phyloP scores from a whole-genome alignment of 192 early-diverging fungal genomes.

The Allomyces javanicus region DNA sequence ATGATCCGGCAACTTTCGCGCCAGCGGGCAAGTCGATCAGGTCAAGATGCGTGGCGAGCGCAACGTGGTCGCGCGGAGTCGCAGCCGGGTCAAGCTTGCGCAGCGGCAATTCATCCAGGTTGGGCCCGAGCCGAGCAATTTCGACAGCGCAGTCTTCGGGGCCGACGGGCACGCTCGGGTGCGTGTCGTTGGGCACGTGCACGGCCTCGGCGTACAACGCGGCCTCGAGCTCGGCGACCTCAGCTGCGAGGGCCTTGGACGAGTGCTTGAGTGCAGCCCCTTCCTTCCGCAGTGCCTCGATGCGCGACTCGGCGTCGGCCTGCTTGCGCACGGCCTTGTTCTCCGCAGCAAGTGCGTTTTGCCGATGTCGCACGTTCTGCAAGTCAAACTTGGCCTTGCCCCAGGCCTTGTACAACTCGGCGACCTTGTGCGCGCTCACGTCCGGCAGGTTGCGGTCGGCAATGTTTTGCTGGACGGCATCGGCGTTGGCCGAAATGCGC shows the following conservation, averaged over 20 bases:
- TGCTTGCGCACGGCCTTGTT: background rate
- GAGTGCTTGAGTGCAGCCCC: background rate
- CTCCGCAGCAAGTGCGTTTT: background rate
- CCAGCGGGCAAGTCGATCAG: conserved; percentile 66
- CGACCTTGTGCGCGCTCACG: background rate
- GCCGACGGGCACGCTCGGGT: background rate
- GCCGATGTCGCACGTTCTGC: background rate
- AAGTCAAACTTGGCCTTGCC: background rate
- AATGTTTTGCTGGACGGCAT: background rate
- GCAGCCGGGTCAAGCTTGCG: background rate
- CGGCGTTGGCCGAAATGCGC: background rate
- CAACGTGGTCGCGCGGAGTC: conserved; percentile 36
- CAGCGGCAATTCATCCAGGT: background rate
- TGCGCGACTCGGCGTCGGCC: background rate
- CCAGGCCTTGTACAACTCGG: background rate
- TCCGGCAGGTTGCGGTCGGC: background rate
- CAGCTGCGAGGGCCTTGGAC: background rate
- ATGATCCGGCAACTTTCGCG: conserved; percentile 52
- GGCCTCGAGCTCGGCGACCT: background rate
- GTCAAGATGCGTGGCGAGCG: conserved; percentile 39
- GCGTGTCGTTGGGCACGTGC: background rate
- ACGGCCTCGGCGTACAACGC: background rate
- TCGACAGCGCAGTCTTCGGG: background rate
- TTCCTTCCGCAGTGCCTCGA: background rate
- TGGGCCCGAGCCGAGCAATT: background rate